A percentile compares a stretch with the other conserved stretches of the same genome.
Evolutionary conservation across 768 basidiomycete genomes (phyloP).

Genomic region (Boletales sp.): DNA sequence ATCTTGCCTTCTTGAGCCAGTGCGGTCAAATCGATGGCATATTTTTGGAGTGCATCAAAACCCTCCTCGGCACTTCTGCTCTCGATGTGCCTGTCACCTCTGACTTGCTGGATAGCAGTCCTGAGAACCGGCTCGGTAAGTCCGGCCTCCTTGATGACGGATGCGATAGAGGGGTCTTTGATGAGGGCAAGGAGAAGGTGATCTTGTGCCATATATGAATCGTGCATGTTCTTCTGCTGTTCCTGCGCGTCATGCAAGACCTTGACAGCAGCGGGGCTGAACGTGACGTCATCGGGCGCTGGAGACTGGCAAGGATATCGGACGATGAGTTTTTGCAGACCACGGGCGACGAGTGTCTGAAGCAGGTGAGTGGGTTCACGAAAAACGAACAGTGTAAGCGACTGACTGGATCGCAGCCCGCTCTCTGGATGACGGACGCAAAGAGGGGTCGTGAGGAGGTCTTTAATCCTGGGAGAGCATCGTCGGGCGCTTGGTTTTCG

Average conservation of each 20-base stretch:
- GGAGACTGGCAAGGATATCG: conserved; percentile 82
- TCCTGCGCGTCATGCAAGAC: conserved; percentile 73
- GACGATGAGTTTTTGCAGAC: conserved; percentile 72
- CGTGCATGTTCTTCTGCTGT: conserved; percentile 80
- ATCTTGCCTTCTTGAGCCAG: conserved; percentile 90
- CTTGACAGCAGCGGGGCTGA: conserved; percentile 54
- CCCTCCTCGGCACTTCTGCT: conserved; percentile 85
- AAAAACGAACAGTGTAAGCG: neutral
- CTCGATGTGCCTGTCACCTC: conserved; percentile 85
- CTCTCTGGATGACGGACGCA: conserved; percentile 70
- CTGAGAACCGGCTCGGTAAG: conserved; percentile 71
- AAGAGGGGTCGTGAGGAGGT: conserved; percentile 58
- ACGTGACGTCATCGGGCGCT: conserved; percentile 73
- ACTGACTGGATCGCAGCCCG: conserved; percentile 81
- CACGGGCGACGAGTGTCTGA: conserved; percentile 61
- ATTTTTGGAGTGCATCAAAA: conserved; percentile 90
- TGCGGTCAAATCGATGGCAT: conserved; percentile 81
- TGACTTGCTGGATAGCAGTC: conserved; percentile 72
- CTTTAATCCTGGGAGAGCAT: conserved; percentile 33
- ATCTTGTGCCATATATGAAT: conserved; percentile 91
- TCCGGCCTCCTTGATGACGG: conserved; percentile 70
- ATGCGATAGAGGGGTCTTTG: conserved; percentile 63
- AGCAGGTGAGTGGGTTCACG: neutral
- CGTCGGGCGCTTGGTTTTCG: conserved; percentile 44
- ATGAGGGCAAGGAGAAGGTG: conserved; percentile 85